A percentile compares a stretch with the other conserved stretches of the same genome.
Evolutionary conservation across 805 yeast species (phyloP).

Genomic region (Maudiozyma saulgeensis): DNA sequence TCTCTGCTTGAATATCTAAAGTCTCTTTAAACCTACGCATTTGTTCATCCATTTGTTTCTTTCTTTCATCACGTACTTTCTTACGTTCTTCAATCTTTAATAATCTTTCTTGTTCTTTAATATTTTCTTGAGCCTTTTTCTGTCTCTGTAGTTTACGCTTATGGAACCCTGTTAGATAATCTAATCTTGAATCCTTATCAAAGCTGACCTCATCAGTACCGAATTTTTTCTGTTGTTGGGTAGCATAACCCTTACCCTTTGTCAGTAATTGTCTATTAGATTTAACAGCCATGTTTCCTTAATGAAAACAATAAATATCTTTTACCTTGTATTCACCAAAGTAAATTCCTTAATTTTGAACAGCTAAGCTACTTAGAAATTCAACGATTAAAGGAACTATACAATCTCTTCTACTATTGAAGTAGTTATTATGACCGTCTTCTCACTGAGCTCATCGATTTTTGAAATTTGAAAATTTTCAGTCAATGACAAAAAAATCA

Average conservation of each 20-base stretch:
- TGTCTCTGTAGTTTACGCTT: conserved; percentile 83
- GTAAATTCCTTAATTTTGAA: too few relatives aligned
- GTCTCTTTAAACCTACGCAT: conserved; percentile 27
- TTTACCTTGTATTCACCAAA: too few relatives aligned
- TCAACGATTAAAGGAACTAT: too few relatives aligned
- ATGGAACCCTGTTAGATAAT: conserved; percentile 90
- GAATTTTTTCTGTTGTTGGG: conserved; percentile 53
- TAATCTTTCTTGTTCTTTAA: conserved; percentile 67
- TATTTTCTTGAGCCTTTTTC: conserved; percentile 70
- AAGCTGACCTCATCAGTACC: conserved; percentile 79
- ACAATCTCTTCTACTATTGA: too few relatives aligned
- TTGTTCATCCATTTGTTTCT: conserved; percentile 54
- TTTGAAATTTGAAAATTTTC: too few relatives aligned
- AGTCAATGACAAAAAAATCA: too few relatives aligned
- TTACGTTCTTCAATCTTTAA: conserved; percentile 70
- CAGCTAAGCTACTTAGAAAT: too few relatives aligned
- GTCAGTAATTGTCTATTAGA: conserved; percentile 76
- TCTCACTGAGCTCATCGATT: too few relatives aligned
- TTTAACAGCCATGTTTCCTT: conserved; percentile 2
- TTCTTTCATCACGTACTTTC: conserved; percentile 50
- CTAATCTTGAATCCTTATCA: conserved; percentile 69
- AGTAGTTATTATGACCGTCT: too few relatives aligned
- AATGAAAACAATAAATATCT: background rate
- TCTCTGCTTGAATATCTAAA: conserved; percentile 22
- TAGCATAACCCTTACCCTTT: conserved; percentile 73